Evolutionary conservation across 495 filamentous ascomycete genomes (phyloP).

Genomic region (Hyaloscypha hepaticicola): DNA sequence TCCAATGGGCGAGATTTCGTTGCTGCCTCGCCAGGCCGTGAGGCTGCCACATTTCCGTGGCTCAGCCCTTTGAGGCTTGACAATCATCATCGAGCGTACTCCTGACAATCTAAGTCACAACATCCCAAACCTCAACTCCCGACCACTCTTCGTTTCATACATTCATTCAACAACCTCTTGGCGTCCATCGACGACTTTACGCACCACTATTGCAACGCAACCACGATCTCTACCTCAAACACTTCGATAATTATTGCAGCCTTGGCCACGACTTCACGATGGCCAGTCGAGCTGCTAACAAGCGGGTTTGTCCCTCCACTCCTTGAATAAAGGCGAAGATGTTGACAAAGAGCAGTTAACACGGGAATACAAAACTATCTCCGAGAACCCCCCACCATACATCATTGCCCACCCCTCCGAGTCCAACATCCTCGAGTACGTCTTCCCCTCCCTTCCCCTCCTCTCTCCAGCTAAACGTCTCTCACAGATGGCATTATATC

Average conservation of each 20-base stretch:
- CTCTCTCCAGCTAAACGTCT: conserved; percentile 5
- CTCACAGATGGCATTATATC: conserved; percentile 92
- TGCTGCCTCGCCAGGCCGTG: neutral
- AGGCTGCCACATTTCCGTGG: neutral
- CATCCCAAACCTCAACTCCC: neutral
- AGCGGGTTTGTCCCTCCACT: conserved; percentile 59
- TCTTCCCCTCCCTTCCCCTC: conserved; percentile 18
- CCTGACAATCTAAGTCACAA: neutral
- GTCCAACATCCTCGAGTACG: conserved; percentile 87
- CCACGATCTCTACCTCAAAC: conserved; percentile 7
- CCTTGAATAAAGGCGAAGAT: conserved; percentile 6
- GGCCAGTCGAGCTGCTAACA: conserved; percentile 82
- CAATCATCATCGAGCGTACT: neutral
- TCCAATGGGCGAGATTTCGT: neutral
- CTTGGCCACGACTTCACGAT: conserved; percentile 43
- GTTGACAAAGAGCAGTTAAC: conserved; percentile 59
- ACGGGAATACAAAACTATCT: conserved; percentile 90
- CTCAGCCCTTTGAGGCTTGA: neutral
- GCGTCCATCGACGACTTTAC: neutral
- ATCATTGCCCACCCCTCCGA: conserved; percentile 95
- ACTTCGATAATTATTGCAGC: neutral
- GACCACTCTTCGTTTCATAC: neutral
- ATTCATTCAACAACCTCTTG: neutral
- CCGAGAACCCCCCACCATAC: conserved; percentile 88
- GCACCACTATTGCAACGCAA: neutral